Base-by-base conservation (phyloP, 2,329 filamentous ascomycete species). In the Ophiocordyceps australis region DNA sequence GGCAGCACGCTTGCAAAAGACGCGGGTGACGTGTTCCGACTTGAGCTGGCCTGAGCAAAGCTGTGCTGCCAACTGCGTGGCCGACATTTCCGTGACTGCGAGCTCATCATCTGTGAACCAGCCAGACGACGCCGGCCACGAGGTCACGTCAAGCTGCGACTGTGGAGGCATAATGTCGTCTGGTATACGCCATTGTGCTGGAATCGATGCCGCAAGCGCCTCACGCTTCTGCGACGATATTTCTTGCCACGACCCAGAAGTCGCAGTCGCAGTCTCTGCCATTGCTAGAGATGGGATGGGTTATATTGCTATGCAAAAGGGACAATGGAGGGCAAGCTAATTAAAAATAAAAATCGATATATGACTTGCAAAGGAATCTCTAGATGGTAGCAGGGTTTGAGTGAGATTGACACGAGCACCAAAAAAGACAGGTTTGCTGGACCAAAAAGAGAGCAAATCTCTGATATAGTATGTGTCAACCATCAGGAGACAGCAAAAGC, bases 181-280 rank as follows among this genome's bases (percentile, higher is more conserved):
- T 0, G 68, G 65, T 5, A 75, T 56, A 27, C 55, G 52, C 60
- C 66, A 74, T 38, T 72, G 59, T 2, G 49, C 28, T 1, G 71
- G 69, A 27, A 76, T 68, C 1, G 62, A 61, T 22, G 47, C 42
- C 5, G 34, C 35, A 5, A 62, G 47, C 5, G 49, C 43, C 22
- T 49, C 44, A 15, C 57, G 50, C 38, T 62, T 62, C 28, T 45
- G 43, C n/a, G 48, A 49, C 4, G 46, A 50, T 14, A 55, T 41
- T 5, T 45, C 35, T 36, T 61, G 47, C 58, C 59, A 62, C 5
- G 30, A 25, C n/a, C n/a, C n/a, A n/a, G n/a, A n/a, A n/a, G n/a
- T n/a, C n/a, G n/a, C n/a, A n/a, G n/a, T n/a, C n/a, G n/a, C n/a
- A n/a, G n/a, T n/a, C n/a, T n/a, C n/a, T n/a, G n/a, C n/a, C n/a